Evolutionary conservation across 2,329 filamentous ascomycete species (phyloP), one percentile per base, ranked within the genome.

Genomic region (Rasamsonia emersonii): DNA sequence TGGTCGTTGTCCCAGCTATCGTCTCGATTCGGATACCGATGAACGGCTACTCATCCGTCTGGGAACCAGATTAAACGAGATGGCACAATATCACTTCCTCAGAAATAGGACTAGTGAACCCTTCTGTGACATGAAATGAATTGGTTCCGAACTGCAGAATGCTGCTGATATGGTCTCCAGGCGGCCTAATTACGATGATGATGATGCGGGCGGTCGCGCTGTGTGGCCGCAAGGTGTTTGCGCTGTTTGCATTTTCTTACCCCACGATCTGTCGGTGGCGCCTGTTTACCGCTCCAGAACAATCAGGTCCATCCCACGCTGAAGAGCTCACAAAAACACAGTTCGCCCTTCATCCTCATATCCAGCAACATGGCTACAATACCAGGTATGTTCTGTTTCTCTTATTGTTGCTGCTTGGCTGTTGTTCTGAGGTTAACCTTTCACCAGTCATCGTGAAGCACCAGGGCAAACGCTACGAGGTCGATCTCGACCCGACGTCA

Each of bases 381-480:
- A 55, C 62, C 68, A 51, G 66, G 73, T 76, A 54, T 53, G 62
- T 48, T 25, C 31, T 28, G 33, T 25, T 18, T 8, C 9, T 15
- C 14, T 18, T 26, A 17, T 30, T 17, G 9, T 11, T 34, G 16
- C n/a, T 15, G 4, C 18, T 19, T 20, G 13, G 11, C 18, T 18
- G 7, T 7, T 25, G 21, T 1, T 13, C 14, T 16, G 15, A 25
- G 55, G 37, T 54, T 43, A 40, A 33, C 42, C 40, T 31, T 37
- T 39, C 32, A 24, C 9, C 43, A 93, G 88, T 98, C 46, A 71
- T 86, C 55, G 81, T 98, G 46, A 96, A 93, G 64, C 89, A 98
- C 59, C 79, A 86, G 56, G 89, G 89, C 66, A 95, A 91, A 61
- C 89, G 88, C 58, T 82, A 96, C 67, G 79, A 96, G 54, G 75